A percentile compares a stretch with the other conserved stretches of the same genome.
phyloP scores from a whole-genome alignment of 345 rosid genomes.

The Garcia nutans region DNA sequence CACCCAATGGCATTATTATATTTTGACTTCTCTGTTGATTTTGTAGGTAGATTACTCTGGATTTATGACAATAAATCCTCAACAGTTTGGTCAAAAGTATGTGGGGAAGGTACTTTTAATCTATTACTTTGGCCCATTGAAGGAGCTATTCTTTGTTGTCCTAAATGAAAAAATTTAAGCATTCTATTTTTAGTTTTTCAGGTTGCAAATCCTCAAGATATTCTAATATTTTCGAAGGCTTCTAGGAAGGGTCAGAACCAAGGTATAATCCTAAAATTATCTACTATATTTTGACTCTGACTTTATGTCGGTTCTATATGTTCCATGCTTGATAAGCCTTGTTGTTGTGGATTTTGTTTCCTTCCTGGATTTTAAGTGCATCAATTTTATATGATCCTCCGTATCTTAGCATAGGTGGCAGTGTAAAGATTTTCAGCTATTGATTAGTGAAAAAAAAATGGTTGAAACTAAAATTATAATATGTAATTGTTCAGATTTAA shows the following conservation, averaged over 20 bases:
- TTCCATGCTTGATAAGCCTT: neutral
- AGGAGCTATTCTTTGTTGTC: slow-evolving; percentile 10
- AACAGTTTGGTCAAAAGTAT: slow-evolving; percentile 96
- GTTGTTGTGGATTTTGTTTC: neutral
- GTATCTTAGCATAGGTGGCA: no score
- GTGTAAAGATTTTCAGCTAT: no score
- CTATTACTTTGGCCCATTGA: neutral
- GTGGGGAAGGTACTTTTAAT: slow-evolving; percentile 79
- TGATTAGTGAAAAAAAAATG: no score
- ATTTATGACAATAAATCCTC: slow-evolving; percentile 98
- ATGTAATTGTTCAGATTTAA: no score
- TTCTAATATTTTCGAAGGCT: slow-evolving; percentile 91
- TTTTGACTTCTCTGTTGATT: slow-evolving; percentile 24
- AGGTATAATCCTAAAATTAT: slow-evolving; percentile 37
- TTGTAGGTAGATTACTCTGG: slow-evolving; percentile 96
- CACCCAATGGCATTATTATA: slow-evolving; percentile 8
- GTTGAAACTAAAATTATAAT: no score
- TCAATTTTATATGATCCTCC: no score
- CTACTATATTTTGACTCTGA: slow-evolving; percentile 9
- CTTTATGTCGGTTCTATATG: neutral
- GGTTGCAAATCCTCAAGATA: slow-evolving; percentile 99
- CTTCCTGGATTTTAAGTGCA: neutral
- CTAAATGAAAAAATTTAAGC: neutral
- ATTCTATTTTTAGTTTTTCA: slow-evolving; percentile 25
- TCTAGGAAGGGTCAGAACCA: slow-evolving; percentile 57